Base-by-base conservation (phyloP, 2,329 filamentous ascomycete species). In the Fusarium ramigenum region DNA sequence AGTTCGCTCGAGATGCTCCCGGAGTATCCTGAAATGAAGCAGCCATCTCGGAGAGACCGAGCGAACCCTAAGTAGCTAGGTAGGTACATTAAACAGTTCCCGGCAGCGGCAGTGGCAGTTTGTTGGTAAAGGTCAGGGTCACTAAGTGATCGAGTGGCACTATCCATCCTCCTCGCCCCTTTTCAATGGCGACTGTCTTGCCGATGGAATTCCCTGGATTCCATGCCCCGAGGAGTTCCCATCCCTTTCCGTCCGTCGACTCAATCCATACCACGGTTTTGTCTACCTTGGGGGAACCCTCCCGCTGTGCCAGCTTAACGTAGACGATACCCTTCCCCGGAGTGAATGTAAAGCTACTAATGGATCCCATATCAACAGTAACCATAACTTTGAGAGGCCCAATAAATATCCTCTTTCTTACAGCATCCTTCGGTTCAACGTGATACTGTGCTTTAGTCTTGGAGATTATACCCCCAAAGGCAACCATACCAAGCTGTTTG, bases 391-490 rank as follows among this genome's bases (percentile, higher is more conserved):
- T 84, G 34, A 87, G 37, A 1, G 84, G 82, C 1, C 84, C 87
- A 14, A 89, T 80, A 56, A 87, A 89, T 2, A 88, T 80, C 34
- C 83, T 82, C 42, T 82, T 81, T n/a, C 83, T 80, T 7, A 87
- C 84, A 0, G 85, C 83, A 66, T 88, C 87, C 28, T 77, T 83
- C 0, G 85, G 83, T 57, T 79, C 66, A 1, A 88, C 84, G 0
- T 66, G 79, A 15, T 84, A 76, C 0, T 59, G 71, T 16, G 63
- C 77, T 0, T 70, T 78, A 0, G 66, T 47, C 14, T 63, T 66
- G 3, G 79, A 75, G 0, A 86, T 58, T 4, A 83, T 80, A 0
- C 87, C 87, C 0, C 88, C 87, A 63, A 87, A 89, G 1, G 82
- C 85, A 4, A 86, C 75, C n/a, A 86, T 75, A 0, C 87, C 87